A percentile compares a stretch with the other conserved stretches of the same genome.
These are phyloP conservation scores for Penicillium robsamsonii DNA, from an alignment of 495 filamentous ascomycete species.

Conservation along the genomic window DNA sequence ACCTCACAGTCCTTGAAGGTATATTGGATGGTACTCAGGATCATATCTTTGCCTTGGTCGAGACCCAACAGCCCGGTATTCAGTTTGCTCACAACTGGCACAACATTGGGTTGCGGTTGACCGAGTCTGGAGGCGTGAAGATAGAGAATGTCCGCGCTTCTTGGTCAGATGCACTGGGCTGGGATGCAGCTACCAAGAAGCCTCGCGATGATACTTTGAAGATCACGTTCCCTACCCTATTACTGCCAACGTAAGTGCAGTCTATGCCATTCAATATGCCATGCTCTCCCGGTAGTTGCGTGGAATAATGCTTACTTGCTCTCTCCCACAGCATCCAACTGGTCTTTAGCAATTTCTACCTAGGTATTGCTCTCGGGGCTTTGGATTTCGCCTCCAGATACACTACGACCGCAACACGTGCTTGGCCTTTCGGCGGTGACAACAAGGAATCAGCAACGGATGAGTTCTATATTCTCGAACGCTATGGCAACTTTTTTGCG, in stretches of 20 bases:
- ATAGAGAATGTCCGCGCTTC: conserved; percentile 54
- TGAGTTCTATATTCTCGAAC: conserved; percentile 61
- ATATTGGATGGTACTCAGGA: conserved; percentile 51
- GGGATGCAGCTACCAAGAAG: conserved; percentile 44
- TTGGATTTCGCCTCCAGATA: conserved; percentile 50
- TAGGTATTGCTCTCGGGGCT: conserved; percentile 56
- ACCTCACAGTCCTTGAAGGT: conserved; percentile 62
- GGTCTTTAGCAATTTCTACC: conserved; percentile 61
- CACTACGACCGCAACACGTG: conserved; percentile 48
- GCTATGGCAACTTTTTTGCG: conserved; percentile 59
- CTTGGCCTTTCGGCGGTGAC: conserved; percentile 60
- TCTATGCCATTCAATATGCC: neutral
- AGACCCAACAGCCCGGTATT: conserved; percentile 53
- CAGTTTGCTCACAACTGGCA: conserved; percentile 60
- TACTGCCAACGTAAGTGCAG: conserved; percentile 53
- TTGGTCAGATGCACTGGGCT: conserved; percentile 59
- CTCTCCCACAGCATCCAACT: conserved; percentile 49
- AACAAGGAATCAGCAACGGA: conserved; percentile 52
- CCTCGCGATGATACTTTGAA: conserved; percentile 45
- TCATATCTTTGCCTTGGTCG: conserved; percentile 58
- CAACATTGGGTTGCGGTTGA: conserved; percentile 58
- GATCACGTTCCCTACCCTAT: conserved; percentile 49
- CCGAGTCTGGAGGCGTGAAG: conserved; percentile 57
- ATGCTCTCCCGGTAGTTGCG: neutral
- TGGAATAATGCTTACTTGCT: neutral